Evolutionary conservation across 192 early-diverging fungal species (phyloP).

Genomic region (Mortierella claussenii): DNA sequence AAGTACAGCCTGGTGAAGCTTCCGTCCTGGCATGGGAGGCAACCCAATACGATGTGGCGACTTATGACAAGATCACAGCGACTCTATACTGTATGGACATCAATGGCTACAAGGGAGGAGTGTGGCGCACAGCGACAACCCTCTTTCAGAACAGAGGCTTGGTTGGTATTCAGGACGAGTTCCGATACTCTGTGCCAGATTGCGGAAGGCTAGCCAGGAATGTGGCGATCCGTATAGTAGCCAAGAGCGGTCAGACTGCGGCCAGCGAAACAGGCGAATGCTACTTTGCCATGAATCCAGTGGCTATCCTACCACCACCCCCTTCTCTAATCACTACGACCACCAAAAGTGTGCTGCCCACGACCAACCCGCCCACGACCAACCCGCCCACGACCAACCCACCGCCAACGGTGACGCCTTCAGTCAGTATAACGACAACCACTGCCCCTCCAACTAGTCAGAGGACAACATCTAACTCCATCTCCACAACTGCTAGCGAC

Average conservation of each 20-base stretch:
- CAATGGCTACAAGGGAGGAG: constrained; percentile 26
- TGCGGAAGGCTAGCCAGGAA: constrained; percentile 27
- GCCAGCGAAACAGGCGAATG: constrained; percentile 6
- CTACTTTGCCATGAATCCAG: constrained; percentile 29
- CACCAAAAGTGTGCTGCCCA: neutral
- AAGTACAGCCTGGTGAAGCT: constrained; percentile 28
- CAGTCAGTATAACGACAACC: no score
- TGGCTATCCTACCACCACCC: neutral
- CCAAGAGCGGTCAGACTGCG: neutral
- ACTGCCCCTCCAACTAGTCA: no score
- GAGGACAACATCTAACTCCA: no score
- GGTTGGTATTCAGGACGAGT: neutral
- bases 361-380: neutral
- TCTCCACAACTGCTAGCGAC: neutral
- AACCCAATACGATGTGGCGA: neutral
- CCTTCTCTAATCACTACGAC: neutral
- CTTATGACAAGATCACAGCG: constrained; percentile 22
- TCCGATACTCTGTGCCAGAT: constrained; percentile 25
- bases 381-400: neutral
- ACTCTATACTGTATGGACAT: constrained; percentile 50
- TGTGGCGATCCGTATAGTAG: constrained; percentile 38
- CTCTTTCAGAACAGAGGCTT: constrained; percentile 21
- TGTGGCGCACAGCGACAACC: constrained; percentile 24
- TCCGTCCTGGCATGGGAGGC: constrained; percentile 14
- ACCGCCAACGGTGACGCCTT: neutral